A percentile compares a stretch with the other conserved stretches of the same genome.
Evolutionary conservation across 306 rosid species (phyloP).

Genomic region (Senna tora): DNA sequence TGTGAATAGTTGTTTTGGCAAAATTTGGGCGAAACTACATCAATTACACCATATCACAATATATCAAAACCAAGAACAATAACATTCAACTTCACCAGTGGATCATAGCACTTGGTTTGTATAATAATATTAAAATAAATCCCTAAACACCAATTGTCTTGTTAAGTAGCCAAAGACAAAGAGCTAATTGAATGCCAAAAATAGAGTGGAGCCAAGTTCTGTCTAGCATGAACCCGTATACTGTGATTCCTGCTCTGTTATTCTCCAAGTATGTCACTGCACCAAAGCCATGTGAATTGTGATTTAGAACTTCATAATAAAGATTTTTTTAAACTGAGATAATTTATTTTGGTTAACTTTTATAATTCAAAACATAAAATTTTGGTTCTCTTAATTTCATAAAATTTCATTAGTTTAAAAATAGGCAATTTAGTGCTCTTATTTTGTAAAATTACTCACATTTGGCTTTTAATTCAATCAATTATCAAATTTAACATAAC

Average conservation of each 20-base stretch:
- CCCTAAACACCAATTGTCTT: constrained; percentile 64
- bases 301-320: constrained; percentile 8
- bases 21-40: not conserved
- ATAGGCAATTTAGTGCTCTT: too few relatives aligned
- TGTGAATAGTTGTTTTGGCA: too few relatives aligned
- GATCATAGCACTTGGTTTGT: constrained; percentile 16
- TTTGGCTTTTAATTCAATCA: too few relatives aligned
- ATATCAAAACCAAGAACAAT: not conserved
- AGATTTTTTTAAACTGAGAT: too few relatives aligned
- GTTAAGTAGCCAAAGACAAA: constrained; percentile 88
- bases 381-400: too few relatives aligned
- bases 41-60: not conserved
- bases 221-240: constrained; percentile 85
- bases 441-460: too few relatives aligned
- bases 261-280: constrained; percentile 90
- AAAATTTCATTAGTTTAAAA: too few relatives aligned
- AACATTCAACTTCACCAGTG: not conserved
- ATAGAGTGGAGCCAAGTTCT: constrained; percentile 90
- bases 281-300: constrained; percentile 8
- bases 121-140: not conserved
- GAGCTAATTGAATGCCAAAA: constrained; percentile 78
- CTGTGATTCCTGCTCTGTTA: constrained; percentile 83
- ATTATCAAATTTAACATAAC: too few relatives aligned
- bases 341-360: too few relatives aligned
- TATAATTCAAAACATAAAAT: too few relatives aligned